Evolutionary conservation across 1,284 basidiomycete genomes (phyloP).

Genomic region (Ganoderma boninense): DNA sequence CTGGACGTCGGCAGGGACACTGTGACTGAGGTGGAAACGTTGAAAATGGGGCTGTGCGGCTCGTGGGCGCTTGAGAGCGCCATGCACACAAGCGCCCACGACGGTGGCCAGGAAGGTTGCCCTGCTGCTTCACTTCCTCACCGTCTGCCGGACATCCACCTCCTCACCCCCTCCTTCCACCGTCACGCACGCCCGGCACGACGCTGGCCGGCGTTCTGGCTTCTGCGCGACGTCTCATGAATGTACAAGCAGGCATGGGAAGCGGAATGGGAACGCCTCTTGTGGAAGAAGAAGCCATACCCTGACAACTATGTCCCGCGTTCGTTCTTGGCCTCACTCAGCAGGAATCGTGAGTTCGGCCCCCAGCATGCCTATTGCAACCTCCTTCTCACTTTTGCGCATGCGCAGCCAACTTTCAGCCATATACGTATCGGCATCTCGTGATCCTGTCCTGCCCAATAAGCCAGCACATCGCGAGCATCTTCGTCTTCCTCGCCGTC

Average conservation of each 20-base stretch:
- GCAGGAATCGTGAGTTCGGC: conserved; percentile 72
- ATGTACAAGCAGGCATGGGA: conserved; percentile 62
- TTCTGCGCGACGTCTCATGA: conserved; percentile 27
- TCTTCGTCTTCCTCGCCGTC: conserved; percentile 84
- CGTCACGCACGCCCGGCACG: conserved; percentile 25
- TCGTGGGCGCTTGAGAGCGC: not conserved
- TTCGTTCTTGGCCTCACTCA: conserved; percentile 82
- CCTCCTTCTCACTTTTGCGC: conserved; percentile 8
- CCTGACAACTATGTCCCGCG: conserved; percentile 89
- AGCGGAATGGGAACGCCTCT: conserved; percentile 78
- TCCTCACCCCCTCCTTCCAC: conserved; percentile 2
- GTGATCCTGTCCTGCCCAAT: conserved; percentile 80
- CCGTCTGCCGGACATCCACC: conserved; percentile 5
- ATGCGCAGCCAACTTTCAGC: conserved; percentile 73
- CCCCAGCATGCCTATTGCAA: not conserved
- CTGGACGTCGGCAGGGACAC: too few species aligned
- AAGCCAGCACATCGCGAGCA: conserved; percentile 85
- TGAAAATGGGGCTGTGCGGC: not conserved
- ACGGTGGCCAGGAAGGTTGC: not conserved
- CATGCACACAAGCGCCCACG: conserved; percentile 26
- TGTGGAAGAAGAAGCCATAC: conserved; percentile 83
- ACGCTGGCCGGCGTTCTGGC: conserved; percentile 31
- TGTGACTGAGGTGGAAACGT: too few species aligned
- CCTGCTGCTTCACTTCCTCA: not conserved
- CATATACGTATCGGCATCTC: conserved; percentile 79